Base-by-base conservation (phyloP, 495 filamentous ascomycete species). In the Xylaria scruposa region DNA sequence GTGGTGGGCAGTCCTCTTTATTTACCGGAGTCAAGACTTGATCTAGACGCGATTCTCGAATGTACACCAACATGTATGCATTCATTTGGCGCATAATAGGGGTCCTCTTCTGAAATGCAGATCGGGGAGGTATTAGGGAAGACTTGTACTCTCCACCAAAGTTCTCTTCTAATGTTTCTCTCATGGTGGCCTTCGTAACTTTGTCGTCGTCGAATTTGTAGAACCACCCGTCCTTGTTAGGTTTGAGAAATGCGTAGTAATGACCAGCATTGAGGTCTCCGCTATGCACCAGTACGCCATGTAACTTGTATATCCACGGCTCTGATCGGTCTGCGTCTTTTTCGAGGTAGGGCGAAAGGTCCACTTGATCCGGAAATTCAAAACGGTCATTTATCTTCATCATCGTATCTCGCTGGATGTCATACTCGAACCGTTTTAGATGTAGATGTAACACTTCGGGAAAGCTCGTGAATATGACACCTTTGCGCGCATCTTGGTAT, bases 311-410 rank as follows among this genome's bases (percentile, higher is more conserved):
- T 63, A 90, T 84, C 88, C 94, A 98, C 1, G 95, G 86, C 77
- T 98, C 94, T 10, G 92, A 95, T 76, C 84, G 91, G 76, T 98
- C 96, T 13, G 94, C 95, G 46, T 93, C 91, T 21, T 92, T 89
- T 61, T 93, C 92, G 21, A 99, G 89, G 78, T 97, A 99, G 12
- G 92, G 94, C 5, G 90, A 83, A 7, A 95, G 93, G 81, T 99
- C 94, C 76, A 97, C 97, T 74, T 92, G 88, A 77, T 98, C 93
- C 6, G 96, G 96, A 80, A 98, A 99, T 71, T 97, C 96, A 80
- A 97, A 97, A 60, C 95, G 92, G 78, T 98, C 96, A 78, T 99
- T 98, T 78, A 99, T 92, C 83, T 99, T 99, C 90, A 95, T 97
- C 96, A 97, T 97, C 29, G 93, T 94, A 80, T 98, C 94, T 63